phyloP scores from a whole-genome alignment of 208 protist genomes.

The Trypanosoma lewisi region DNA sequence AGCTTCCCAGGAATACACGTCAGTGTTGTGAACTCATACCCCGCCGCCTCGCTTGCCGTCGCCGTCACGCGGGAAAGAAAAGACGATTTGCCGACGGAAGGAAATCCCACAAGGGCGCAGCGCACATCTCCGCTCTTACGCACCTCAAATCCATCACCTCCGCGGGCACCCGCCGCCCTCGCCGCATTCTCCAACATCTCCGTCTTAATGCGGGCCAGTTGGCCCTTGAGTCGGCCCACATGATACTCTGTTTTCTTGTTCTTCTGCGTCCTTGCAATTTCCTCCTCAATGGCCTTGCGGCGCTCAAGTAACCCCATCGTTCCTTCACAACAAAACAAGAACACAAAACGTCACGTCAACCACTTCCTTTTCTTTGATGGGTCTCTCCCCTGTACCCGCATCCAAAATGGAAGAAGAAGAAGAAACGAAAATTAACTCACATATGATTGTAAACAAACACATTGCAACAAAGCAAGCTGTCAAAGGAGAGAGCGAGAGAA shows the following conservation, averaged over 20 bases:
- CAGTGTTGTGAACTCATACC: constrained; percentile 99
- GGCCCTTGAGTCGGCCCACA: constrained; percentile 95
- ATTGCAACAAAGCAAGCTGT: neutral
- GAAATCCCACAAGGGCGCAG: constrained; percentile 92
- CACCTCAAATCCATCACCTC: constrained; percentile 94
- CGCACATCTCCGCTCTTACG: constrained; percentile 93
- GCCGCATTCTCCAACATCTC: constrained; percentile 92
- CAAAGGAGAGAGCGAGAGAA: neutral
- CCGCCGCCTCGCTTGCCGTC: constrained; percentile 94
- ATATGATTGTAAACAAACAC: too few species aligned
- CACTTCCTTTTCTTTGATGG: neutral
- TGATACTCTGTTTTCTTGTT: constrained; percentile 99
- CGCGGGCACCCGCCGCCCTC: constrained; percentile 60
- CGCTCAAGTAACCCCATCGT: constrained; percentile 96
- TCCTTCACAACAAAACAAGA: neutral
- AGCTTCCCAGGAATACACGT: constrained; percentile 99
- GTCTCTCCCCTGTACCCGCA: neutral
- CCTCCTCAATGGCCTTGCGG: constrained; percentile 97
- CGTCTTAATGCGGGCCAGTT: constrained; percentile 94
- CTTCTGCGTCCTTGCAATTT: constrained; percentile 97
- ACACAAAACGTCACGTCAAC: neutral
- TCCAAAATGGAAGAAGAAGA: neutral
- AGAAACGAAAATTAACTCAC: too few species aligned
- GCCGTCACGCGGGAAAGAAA: constrained; percentile 96
- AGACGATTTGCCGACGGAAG: constrained; percentile 98